Evolutionary conservation across 495 filamentous ascomycete genomes (phyloP).

Genomic region (Lasiosphaeria miniovina): DNA sequence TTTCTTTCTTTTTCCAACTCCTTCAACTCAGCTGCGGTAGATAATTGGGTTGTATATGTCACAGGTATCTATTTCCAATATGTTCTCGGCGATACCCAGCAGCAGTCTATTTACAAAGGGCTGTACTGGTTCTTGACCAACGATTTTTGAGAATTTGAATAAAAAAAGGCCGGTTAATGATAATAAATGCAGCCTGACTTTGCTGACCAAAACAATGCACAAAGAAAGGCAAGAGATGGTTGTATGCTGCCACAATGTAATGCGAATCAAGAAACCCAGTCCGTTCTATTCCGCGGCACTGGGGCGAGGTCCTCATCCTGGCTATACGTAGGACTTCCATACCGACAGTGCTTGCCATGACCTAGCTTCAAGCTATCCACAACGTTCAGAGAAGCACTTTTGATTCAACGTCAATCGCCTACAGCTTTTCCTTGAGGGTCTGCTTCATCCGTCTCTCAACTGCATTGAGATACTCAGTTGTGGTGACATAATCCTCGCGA

Average conservation of each 20-base stretch:
- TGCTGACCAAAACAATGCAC: too few species aligned
- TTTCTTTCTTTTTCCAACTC: neutral
- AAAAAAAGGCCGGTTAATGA: too few species aligned
- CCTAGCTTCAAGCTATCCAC: neutral
- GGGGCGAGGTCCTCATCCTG: too few species aligned
- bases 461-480: conserved; percentile 80
- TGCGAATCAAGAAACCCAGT: too few species aligned
- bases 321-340: too few species aligned
- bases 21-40: neutral
- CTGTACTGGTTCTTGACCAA: too few species aligned
- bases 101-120: neutral
- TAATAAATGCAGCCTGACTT: too few species aligned
- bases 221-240: too few species aligned
- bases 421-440: conserved; percentile 52
- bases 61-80: neutral
- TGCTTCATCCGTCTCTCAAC: conserved; percentile 82
- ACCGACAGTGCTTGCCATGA: neutral
- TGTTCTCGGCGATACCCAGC: neutral
- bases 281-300: too few species aligned
- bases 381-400: neutral
- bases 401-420: conserved; percentile 12
- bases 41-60: neutral
- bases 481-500: conserved; percentile 81
- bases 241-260: too few species aligned
- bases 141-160: too few species aligned